phyloP scores from a whole-genome alignment of 225 moss, liverwort and hornwort genomes.

The Anthoceros angustus region DNA sequence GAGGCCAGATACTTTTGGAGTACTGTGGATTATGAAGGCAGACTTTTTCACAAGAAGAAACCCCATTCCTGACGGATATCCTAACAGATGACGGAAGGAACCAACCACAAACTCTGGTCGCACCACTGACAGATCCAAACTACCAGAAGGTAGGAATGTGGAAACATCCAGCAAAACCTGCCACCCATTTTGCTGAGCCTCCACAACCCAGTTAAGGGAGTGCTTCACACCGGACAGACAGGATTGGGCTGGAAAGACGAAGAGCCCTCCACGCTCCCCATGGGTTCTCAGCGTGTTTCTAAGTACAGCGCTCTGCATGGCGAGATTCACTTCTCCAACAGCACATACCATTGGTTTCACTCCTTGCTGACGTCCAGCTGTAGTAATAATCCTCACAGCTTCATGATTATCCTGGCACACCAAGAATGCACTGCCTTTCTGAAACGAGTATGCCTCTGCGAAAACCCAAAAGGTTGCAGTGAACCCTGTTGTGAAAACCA shows the following conservation, averaged over 20 bases:
- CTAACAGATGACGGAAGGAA: slow-evolving; percentile 55
- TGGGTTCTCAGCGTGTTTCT: slow-evolving; percentile 35
- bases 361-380: slow-evolving; percentile 37
- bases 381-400: slow-evolving; percentile 35
- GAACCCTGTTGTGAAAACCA: slow-evolving; percentile 68
- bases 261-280: slow-evolving; percentile 25
- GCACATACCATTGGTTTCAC: slow-evolving; percentile 34
- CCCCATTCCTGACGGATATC: slow-evolving; percentile 66
- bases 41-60: slow-evolving; percentile 51
- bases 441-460: slow-evolving; percentile 54
- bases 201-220: slow-evolving; percentile 29
- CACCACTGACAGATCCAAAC: slow-evolving; percentile 34
- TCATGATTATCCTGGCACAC: slow-evolving; percentile 75
- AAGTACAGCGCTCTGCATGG: slow-evolving; percentile 35
- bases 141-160: slow-evolving; percentile 43
- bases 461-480: slow-evolving; percentile 37
- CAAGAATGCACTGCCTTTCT: slow-evolving; percentile 45
- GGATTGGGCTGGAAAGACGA: slow-evolving; percentile 28
- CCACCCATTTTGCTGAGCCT: slow-evolving; percentile 36
- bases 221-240: slow-evolving; percentile 26
- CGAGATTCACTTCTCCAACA: slow-evolving; percentile 45
- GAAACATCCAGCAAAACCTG: slow-evolving; percentile 24
- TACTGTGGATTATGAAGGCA: slow-evolving; percentile 30
- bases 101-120: slow-evolving; percentile 65
- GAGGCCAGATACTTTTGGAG: slow-evolving; percentile 13